Base-by-base conservation (phyloP, 148 eudicot genomes). In the Heliamphora exappendiculata region DNA sequence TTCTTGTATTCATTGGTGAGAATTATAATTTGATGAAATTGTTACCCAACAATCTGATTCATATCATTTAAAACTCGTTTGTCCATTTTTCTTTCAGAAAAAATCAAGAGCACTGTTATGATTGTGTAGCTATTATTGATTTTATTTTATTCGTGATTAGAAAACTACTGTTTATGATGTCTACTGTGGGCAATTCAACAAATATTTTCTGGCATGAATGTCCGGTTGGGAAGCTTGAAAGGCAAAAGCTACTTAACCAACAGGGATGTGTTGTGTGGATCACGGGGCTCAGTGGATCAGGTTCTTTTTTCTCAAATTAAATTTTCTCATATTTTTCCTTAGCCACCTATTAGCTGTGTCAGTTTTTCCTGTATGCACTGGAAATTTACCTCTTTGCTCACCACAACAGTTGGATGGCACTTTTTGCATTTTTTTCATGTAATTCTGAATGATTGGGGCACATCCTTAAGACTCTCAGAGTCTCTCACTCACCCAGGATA, bases 271-370 rank as follows among this genome's bases (percentile, higher is more conserved):
- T 94, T 57, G 95, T 91, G 31, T 91, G 98, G 98, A 88, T 94
- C 67, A 94, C 98, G 4, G 97, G 98, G 72, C 96, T 94, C 34
- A 94, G 97, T 83, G 98, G 98, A 76, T 94, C 98, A 84, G 98
- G 98, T 94, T 37, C 74, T 16, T 62, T n/a, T 62, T 64, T 20
- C 67, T 67, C 57, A 67, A 5, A 4, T 44, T 22, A 9, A 9
- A 24, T 58, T 26, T 36, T 5, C 17, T 57, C 19, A 19, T 36
- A 0, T 20, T 26, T 73, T 77, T 19, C 22, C 22, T 76, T 53
- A 16, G 4, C 72, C 22, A 24, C 49, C 20, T 28, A 31, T 19
- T n/a, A 4, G 22, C 47, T 16, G 8, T 4, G n/a, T n/a, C n/a
- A n/a, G n/a, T n/a, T n/a, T n/a, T n/a, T n/a, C n/a, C n/a, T n/a